Percentiles rank a stretch among this genome's conserved stretches.
Evolutionary conservation across 164 flowering plant species (phyloP).

Genomic region (Macadamia integrifolia): DNA sequence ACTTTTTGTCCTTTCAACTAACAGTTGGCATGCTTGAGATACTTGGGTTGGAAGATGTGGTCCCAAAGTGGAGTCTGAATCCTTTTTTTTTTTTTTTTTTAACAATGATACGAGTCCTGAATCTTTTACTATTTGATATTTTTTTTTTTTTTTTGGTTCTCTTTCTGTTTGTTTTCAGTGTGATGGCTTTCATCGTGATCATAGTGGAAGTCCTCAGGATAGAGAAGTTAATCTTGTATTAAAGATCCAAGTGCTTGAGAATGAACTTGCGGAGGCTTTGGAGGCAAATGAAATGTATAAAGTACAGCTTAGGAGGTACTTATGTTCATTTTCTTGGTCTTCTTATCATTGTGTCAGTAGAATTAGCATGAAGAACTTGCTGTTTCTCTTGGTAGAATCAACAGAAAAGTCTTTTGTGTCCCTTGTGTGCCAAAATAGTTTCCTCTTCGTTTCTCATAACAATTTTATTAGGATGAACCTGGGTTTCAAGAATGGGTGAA

Average conservation of each 20-base stretch:
- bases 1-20: not conserved
- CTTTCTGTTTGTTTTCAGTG: slow-evolving; percentile 20
- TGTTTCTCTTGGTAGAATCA: too few relatives aligned
- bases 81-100: not conserved
- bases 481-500: too few relatives aligned
- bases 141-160: slow-evolving; percentile 1
- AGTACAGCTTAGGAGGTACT: slow-evolving; percentile 46
- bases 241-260: slow-evolving; percentile 52
- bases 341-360: not conserved
- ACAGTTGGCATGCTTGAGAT: not conserved
- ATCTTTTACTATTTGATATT: not conserved
- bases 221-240: slow-evolving; percentile 22
- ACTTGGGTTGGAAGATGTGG: too few relatives aligned
- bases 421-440: too few relatives aligned
- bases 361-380: too few relatives aligned
- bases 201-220: slow-evolving; percentile 17
- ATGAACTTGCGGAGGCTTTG: slow-evolving; percentile 54
- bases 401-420: too few relatives aligned
- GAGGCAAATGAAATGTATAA: slow-evolving; percentile 48
- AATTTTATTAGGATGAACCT: too few relatives aligned
- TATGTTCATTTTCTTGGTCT: not conserved
- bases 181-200: slow-evolving; percentile 14
- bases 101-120: too few relatives aligned
- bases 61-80: too few relatives aligned
- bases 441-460: too few relatives aligned